Evolutionary conservation across 2,329 filamentous ascomycete genomes (phyloP).

Genomic region (Cercospora berteroae): DNA sequence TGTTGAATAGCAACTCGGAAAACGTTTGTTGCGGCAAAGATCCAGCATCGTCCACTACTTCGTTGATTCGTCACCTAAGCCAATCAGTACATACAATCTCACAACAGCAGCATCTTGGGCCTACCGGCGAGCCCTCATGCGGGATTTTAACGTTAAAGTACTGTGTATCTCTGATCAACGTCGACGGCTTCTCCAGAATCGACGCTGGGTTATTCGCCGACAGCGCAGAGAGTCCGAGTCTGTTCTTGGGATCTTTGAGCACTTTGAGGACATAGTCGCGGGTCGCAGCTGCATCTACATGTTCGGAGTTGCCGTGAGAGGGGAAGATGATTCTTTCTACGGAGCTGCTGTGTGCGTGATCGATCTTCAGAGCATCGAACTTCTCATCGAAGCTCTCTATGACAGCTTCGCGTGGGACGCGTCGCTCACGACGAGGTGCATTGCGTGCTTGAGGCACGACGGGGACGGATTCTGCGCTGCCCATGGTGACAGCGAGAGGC

Average conservation of each 20-base stretch:
- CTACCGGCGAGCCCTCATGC: conserved; percentile 67
- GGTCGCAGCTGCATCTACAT: conserved; percentile 34
- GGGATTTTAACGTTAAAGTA: conserved; percentile 82
- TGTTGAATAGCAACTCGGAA: conserved; percentile 88
- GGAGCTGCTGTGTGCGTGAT: conserved; percentile 21
- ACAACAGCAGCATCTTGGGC: neutral
- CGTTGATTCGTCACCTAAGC: conserved; percentile 72
- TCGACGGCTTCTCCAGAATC: conserved; percentile 63
- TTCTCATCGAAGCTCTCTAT: conserved; percentile 35
- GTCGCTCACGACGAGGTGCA: conserved; percentile 22
- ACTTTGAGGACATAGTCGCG: conserved; percentile 36
- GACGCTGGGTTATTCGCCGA: conserved; percentile 64
- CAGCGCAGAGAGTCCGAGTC: conserved; percentile 73
- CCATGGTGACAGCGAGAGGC: conserved; percentile 21
- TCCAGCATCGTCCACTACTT: conserved; percentile 81
- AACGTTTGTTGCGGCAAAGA: conserved; percentile 88
- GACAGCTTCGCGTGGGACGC: conserved; percentile 18
- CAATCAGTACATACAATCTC: neutral
- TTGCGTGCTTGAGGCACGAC: conserved; percentile 15
- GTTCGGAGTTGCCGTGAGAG: conserved; percentile 24
- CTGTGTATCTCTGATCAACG: conserved; percentile 68
- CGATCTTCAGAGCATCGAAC: conserved; percentile 37
- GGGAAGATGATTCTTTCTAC: conserved; percentile 23
- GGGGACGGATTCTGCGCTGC: conserved; percentile 28
- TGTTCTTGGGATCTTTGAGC: conserved; percentile 50